Evolutionary conservation across 306 rosid genomes (phyloP).

Genomic region (Carpinus viminea): DNA sequence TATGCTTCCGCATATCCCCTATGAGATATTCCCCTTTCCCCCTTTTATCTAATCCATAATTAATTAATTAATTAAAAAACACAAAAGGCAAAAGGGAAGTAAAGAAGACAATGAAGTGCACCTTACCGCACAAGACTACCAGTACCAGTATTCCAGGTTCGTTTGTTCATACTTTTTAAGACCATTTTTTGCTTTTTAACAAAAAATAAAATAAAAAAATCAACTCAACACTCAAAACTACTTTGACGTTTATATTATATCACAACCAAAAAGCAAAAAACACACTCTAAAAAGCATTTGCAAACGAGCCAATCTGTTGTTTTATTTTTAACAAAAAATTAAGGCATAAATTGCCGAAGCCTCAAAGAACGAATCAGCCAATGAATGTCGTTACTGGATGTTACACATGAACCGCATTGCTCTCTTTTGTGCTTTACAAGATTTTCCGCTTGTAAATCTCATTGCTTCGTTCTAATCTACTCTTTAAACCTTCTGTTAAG

Average conservation of each 20-base stretch:
- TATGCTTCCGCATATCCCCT: not conserved
- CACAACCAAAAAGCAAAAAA: too few species aligned
- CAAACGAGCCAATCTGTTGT: too few species aligned
- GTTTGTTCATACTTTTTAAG: too few species aligned
- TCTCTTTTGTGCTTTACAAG: slow-evolving; percentile 29
- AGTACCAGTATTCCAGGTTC: not conserved
- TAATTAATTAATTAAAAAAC: not conserved
- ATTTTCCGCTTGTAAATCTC: slow-evolving; percentile 31
- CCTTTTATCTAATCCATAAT: not conserved
- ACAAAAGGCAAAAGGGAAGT: not conserved
- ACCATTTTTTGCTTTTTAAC: too few species aligned
- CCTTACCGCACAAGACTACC: not conserved
- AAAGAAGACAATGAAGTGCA: not conserved
- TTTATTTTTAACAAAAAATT: not conserved
- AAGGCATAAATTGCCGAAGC: slow-evolving; percentile 22
- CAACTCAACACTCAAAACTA: too few species aligned
- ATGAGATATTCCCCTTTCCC: not conserved
- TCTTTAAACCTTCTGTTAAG: slow-evolving; percentile 32
- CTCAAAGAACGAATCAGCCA: slow-evolving; percentile 31
- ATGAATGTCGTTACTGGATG: slow-evolving; percentile 36
- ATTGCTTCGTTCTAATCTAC: slow-evolving; percentile 14
- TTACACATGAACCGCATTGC: slow-evolving; percentile 27
- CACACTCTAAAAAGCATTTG: too few species aligned
- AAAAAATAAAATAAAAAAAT: too few species aligned
- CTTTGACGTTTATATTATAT: too few species aligned